Evolutionary conservation across 495 filamentous ascomycete genomes (phyloP), one percentile per base, ranked within the genome.

Genomic region (Hypoxylon perforatum): DNA sequence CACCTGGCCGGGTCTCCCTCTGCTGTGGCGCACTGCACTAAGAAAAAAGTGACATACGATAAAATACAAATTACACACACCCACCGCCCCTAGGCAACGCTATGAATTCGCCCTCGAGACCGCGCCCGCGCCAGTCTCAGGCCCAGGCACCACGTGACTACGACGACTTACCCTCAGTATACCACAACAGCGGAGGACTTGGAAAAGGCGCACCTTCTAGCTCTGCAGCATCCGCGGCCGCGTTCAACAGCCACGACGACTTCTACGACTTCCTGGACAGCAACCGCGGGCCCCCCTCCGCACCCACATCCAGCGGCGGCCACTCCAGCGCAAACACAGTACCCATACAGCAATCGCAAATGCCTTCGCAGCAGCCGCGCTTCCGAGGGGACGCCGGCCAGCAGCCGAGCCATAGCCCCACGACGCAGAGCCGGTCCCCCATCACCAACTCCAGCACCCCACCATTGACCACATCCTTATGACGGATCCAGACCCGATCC

Each of bases 181-280:
- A 69, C 45, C 66, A 64, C 22, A 63, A 30, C 50, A 59, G 48
- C 55, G 51, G 49, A 55, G 56, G 55, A 55, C 4, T 3, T 4
- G 61, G 55, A 21, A 69, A 69, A 22, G 17, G 55, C 38, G 55
- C 22, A 2, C 39, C 55, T 12, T n/a, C n/a, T n/a, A n/a, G n/a
- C n/a, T n/a, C n/a, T n/a, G n/a, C n/a, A n/a, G n/a, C n/a, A n/a
- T n/a, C n/a, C n/a, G n/a, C n/a, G n/a, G n/a, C n/a, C n/a, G n/a
- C n/a, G n/a, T 75, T 75, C 48, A 66, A 65, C 47, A 72, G 57
- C 25, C 69, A 72, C 66, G 72, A 75, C 57, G 72, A 73, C 21
- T 75, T 73, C 42, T 75, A 75, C 61, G 54, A 70, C 39, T 75
- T 75, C 28, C 51, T 75, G 8, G 69, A 75, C 9, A 75, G 25